Evolutionary conservation across 108 stramenopile species (phyloP), one percentile per base, ranked within the genome.

Genomic region (Nitzschia inconspicua): DNA sequence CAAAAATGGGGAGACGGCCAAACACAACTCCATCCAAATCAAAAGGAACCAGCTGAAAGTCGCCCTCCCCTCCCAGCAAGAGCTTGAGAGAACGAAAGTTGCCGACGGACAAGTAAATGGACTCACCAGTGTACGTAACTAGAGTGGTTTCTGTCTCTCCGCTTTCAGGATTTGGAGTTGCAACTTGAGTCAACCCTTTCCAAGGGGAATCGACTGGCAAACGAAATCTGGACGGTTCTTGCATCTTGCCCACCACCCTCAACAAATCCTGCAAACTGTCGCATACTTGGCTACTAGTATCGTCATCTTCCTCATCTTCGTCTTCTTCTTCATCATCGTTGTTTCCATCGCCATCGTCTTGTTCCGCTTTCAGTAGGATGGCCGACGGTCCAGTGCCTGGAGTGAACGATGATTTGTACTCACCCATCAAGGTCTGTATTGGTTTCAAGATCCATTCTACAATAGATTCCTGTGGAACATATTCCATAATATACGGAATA

Each of bases 1-100:
- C 91, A 66, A 93, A 93, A 60, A 93, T 87, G 6, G 87, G 83
- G 34, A 93, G 78, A n/a, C 91, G 73, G 19, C 91, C 91, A 66
- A 85, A 86, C 13, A 93, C 61, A 20, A 86, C 66, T 4, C 85
- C 89, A 22, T 80, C 65, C 31, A 70, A 26, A 53, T 20, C 31
- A 31, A 64, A 64, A n/a, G 28, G 46, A 41, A 62, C 30, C 5
- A 72, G 44, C 13, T 64, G 57, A 31, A 64, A 46, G 28, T 63
- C 67, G 2, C 57, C 66, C 10, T 49, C 72, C 8, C 78, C 66
- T 29, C 57, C 57, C n/a, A 81, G 47, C 19, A 84, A 56, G 46
- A 73, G 65, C 18, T 70, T 63, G 30, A 81, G 44, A 20, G 77
- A 63, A 24, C 63, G 75, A 71, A 77, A 84, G 37, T 56, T 63